Evolutionary conservation across 2,329 filamentous ascomycete genomes (phyloP).

Genomic region (Cladosporium sphaerospermum): DNA sequence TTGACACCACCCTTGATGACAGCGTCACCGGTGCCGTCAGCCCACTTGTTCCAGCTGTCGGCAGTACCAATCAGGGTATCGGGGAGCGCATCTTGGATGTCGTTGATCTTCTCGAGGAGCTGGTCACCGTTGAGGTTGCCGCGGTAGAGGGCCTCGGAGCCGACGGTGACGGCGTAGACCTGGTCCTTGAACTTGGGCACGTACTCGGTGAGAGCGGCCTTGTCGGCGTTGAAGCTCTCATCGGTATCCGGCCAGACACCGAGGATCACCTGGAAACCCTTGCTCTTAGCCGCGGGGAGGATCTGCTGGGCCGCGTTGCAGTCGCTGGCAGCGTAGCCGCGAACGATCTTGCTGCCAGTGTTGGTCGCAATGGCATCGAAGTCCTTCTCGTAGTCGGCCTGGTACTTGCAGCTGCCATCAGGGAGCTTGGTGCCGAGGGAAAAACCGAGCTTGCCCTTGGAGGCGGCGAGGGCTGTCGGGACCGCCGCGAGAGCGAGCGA

Average conservation of each 20-base stretch:
- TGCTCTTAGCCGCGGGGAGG: conserved; percentile 58
- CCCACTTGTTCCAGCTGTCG: conserved; percentile 67
- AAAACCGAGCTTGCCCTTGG: conserved; percentile 54
- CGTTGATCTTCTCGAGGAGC: conserved; percentile 56
- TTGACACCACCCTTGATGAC: conserved; percentile 55
- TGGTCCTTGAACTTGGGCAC: conserved; percentile 48
- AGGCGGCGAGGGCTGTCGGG: conserved; percentile 21
- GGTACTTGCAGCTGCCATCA: conserved; percentile 56
- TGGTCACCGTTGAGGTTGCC: conserved; percentile 57
- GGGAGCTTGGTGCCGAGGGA: conserved; percentile 59
- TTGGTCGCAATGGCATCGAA: conserved; percentile 54
- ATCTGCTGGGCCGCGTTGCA: conserved; percentile 59
- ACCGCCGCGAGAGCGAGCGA: conserved; percentile 22
- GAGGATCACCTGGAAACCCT: conserved; percentile 62
- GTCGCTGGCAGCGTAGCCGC: conserved; percentile 61
- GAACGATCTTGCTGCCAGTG: conserved; percentile 51
- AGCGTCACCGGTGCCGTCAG: conserved; percentile 61
- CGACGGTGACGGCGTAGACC: conserved; percentile 64
- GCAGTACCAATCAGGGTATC: conserved; percentile 59
- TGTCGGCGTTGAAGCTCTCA: conserved; percentile 56
- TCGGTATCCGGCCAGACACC: conserved; percentile 64
- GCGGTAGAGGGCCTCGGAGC: conserved; percentile 65
- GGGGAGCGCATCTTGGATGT: conserved; percentile 52
- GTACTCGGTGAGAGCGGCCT: conserved; percentile 49
- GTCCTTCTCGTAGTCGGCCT: conserved; percentile 58